A percentile compares a stretch with the other conserved stretches of the same genome.
Evolutionary conservation across 2,329 filamentous ascomycete species (phyloP).

Genomic region (Fusarium humuli): DNA sequence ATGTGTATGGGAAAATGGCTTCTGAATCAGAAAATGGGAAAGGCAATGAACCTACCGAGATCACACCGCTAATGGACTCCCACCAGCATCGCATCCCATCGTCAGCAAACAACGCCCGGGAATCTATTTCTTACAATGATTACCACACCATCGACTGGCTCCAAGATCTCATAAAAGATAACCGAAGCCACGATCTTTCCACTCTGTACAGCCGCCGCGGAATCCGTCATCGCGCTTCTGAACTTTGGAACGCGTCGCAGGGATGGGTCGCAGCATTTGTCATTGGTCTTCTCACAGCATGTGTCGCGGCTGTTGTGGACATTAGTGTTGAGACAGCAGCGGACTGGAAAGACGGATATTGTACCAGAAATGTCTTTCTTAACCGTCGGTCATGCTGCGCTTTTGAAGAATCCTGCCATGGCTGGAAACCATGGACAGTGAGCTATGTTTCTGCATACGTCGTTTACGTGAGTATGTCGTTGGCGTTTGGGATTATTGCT

Average conservation of each 20-base stretch:
- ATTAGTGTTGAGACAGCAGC: constrained; percentile 31
- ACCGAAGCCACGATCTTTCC: background rate
- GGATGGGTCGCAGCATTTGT: constrained; percentile 29
- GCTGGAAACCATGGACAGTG: constrained; percentile 21
- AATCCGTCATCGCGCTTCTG: background rate
- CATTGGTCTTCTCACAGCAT: constrained; percentile 29
- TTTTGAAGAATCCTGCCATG: background rate
- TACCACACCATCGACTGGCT: constrained; percentile 73
- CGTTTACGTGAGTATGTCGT: constrained; percentile 19
- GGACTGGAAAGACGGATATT: constrained; percentile 36
- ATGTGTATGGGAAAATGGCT: background rate
- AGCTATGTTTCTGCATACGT: constrained; percentile 14
- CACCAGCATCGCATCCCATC: accelerated
- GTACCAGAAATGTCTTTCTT: background rate
- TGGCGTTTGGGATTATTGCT: constrained; percentile 27
- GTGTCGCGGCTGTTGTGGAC: constrained; percentile 16
- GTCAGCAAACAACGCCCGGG: accelerated
- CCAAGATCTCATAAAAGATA: constrained; percentile 62
- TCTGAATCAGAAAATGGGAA: background rate
- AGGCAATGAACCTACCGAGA: background rate
- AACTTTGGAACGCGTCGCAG: constrained; percentile 13
- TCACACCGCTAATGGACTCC: too few species aligned
- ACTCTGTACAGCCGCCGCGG: background rate
- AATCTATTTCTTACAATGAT: constrained; percentile 60
- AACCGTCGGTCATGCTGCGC: constrained; percentile 22